These are phyloP conservation scores for Pleurotus giganteus DNA, from an alignment of 768 basidiomycete genomes.

Conservation along the genomic window DNA sequence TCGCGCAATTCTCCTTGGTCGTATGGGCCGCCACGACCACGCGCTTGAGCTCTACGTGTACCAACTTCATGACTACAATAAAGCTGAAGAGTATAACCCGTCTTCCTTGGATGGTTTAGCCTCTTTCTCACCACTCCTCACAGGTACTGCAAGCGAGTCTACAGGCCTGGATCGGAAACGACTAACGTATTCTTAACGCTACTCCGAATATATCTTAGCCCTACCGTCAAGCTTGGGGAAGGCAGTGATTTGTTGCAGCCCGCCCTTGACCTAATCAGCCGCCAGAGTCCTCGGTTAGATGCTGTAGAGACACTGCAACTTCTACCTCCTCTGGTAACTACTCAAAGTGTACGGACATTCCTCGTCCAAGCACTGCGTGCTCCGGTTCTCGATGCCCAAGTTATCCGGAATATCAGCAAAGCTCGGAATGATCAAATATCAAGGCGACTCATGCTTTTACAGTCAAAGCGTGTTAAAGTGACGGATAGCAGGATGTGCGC, in stretches of 20 bases:
- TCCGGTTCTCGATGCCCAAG: slow-evolving; percentile 65
- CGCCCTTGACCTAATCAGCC: slow-evolving; percentile 84
- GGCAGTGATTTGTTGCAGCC: slow-evolving; percentile 65
- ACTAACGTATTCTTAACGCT: slow-evolving; percentile 77
- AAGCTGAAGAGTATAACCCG: slow-evolving; percentile 80
- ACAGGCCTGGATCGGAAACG: slow-evolving; percentile 55
- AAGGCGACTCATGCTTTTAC: slow-evolving; percentile 67
- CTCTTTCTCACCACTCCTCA: slow-evolving; percentile 1
- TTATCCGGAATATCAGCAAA: slow-evolving; percentile 68
- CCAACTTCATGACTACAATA: slow-evolving; percentile 73
- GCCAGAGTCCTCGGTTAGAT: slow-evolving; percentile 81
- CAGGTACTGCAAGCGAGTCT: slow-evolving; percentile 89
- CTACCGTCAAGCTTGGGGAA: slow-evolving; percentile 40
- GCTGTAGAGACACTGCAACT: slow-evolving; percentile 79
- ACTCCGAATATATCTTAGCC: slow-evolving; percentile 84
- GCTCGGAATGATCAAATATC: slow-evolving; percentile 79
- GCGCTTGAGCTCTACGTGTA: slow-evolving; percentile 96
- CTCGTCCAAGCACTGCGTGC: slow-evolving; percentile 66
- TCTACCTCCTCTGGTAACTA: slow-evolving; percentile 86
- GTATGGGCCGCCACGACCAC: slow-evolving; percentile 87
- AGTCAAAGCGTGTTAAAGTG: slow-evolving; percentile 82
- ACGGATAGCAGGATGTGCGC: slow-evolving; percentile 91
- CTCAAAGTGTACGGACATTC: slow-evolving; percentile 77
- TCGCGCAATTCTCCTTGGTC: slow-evolving; percentile 86
- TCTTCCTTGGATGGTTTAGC: neutral